phyloP scores from a whole-genome alignment of 108 stramenopile genomes.

The Licmophora abbreviata region DNA sequence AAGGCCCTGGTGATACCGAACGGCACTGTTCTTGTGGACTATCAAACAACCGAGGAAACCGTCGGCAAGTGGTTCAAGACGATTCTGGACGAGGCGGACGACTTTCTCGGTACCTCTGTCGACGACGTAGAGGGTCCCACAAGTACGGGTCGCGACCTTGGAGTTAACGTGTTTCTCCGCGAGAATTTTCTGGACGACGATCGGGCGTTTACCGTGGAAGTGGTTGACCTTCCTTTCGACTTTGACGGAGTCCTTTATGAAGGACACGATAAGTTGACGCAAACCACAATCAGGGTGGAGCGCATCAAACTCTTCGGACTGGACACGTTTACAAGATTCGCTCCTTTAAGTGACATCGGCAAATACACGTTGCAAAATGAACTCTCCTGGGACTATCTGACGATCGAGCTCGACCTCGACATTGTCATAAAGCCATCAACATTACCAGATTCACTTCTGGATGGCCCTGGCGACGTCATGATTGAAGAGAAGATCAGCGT shows the following conservation, averaged over 20 bases:
- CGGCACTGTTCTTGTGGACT: background rate
- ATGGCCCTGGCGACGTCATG: constrained; percentile 18
- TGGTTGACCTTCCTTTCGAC: constrained; percentile 1
- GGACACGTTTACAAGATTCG: constrained; percentile 44
- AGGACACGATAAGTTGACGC: constrained; percentile 51
- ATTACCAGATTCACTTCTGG: constrained; percentile 17
- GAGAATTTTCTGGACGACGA: constrained; percentile 1
- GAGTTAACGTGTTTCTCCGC: background rate
- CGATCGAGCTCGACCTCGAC: constrained; percentile 37
- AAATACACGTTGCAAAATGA: constrained; percentile 55
- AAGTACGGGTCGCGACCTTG: background rate
- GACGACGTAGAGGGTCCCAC: background rate
- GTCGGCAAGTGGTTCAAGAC: constrained; percentile 1
- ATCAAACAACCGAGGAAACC: background rate
- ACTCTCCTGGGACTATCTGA: constrained; percentile 39
- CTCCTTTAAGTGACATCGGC: constrained; percentile 44
- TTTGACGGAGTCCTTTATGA: constrained; percentile 30
- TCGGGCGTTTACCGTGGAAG: background rate
- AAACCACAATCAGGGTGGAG: constrained; percentile 46
- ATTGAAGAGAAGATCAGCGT: constrained; percentile 46
- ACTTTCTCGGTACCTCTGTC: background rate
- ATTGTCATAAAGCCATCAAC: constrained; percentile 32
- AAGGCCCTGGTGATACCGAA: background rate
- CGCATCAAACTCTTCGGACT: constrained; percentile 40
- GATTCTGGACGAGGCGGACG: background rate